These are phyloP conservation scores for Heliophila coronopifolia DNA, from an alignment of 441 rosid species.

Conservation along the genomic window DNA sequence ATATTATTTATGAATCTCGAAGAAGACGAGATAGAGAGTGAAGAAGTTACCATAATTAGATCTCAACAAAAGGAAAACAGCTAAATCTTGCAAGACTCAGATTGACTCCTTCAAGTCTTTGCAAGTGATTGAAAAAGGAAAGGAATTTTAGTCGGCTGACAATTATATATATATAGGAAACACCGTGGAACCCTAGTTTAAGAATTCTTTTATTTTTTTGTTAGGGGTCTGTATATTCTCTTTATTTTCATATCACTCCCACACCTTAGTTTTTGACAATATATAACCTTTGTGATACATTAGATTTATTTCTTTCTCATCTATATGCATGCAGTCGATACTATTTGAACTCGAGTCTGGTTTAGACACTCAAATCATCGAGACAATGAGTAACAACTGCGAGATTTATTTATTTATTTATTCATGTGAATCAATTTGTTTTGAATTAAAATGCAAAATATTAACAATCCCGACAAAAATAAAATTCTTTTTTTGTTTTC, in stretches of 20 bases:
- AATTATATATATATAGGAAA: constrained; percentile 1
- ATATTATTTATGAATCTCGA: not conserved
- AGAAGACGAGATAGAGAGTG: not conserved
- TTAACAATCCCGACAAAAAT: too few relatives aligned
- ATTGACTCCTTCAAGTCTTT: constrained; percentile 7
- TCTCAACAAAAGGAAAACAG: constrained; percentile 9
- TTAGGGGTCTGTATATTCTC: not conserved
- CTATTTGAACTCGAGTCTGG: too few relatives aligned
- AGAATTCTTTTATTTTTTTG: not conserved
- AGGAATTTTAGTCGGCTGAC: not conserved
- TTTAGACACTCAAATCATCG: too few relatives aligned
- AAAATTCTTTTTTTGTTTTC: too few relatives aligned
- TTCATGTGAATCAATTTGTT: too few relatives aligned
- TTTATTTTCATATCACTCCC: not conserved
- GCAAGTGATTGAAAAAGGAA: not conserved
- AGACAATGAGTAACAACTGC: too few relatives aligned
- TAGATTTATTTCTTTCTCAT: too few relatives aligned
- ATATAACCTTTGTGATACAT: too few relatives aligned
- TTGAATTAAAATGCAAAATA: too few relatives aligned
- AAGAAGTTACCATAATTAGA: constrained; percentile 26
- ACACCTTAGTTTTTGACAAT: too few relatives aligned
- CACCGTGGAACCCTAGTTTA: constrained; percentile 18
- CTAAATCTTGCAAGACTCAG: constrained; percentile 6
- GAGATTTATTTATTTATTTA: too few relatives aligned
- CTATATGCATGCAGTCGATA: too few relatives aligned